These are phyloP conservation scores for Panicum hallii DNA, from an alignment of 202 grass and related monocot genomes.

Conservation along the genomic window DNA sequence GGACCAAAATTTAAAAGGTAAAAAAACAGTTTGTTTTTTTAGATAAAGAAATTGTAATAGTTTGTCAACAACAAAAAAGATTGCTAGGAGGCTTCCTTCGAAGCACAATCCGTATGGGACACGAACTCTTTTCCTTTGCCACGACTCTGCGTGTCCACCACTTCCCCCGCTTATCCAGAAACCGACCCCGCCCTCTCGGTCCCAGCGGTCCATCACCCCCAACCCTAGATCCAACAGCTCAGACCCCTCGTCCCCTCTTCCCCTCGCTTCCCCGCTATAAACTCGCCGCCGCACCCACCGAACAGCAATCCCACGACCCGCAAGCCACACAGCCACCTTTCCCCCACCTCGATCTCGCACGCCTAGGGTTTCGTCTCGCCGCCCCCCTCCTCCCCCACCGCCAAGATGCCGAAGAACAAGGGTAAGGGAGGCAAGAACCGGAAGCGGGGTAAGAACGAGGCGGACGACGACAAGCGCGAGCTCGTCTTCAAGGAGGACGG, in stretches of 20 bases:
- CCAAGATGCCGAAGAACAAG: conserved; percentile 51
- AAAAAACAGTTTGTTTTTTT: too few relatives aligned
- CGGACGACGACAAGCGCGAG: conserved; percentile 79
- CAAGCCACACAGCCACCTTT: background rate
- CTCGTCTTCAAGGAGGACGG: conserved; percentile 77
- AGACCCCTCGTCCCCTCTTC: background rate
- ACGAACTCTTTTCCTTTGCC: too few relatives aligned
- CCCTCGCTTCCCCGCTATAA: background rate
- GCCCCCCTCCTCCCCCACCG: background rate
- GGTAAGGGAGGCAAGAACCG: conserved; percentile 87
- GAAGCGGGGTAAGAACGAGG: conserved; percentile 76
- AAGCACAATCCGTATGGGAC: too few relatives aligned
- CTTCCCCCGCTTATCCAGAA: background rate
- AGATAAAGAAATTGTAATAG: too few relatives aligned
- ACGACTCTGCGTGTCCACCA: too few relatives aligned
- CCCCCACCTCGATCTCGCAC: background rate
- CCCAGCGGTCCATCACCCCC: background rate
- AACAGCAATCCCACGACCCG: background rate
- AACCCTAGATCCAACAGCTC: conserved; percentile 35
- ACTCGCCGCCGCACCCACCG: background rate
- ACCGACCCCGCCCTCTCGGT: background rate
- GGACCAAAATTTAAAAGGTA: too few relatives aligned
- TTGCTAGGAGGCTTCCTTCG: too few relatives aligned
- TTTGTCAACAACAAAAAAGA: too few relatives aligned
- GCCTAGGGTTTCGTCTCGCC: background rate